Base-by-base conservation (phyloP, 2,329 filamentous ascomycete species). In the Hymenoscyphus fraxineus region DNA sequence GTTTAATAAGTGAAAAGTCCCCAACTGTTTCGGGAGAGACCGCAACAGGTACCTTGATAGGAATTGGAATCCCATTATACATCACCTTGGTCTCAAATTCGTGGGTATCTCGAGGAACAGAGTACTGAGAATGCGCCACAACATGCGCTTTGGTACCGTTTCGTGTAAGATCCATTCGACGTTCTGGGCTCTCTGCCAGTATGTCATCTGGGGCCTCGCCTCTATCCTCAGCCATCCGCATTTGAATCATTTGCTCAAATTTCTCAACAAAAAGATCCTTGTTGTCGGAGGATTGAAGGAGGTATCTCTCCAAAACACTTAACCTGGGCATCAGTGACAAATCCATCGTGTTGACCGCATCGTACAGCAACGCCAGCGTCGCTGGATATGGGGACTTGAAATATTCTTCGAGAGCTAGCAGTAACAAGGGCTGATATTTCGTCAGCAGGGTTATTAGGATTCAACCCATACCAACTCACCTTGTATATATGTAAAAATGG, bases 401-500 rank as follows among this genome's bases (percentile, higher is more conserved):
- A 77, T 99, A 99, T 75, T 98, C 94, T 73, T 99, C 94, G 61
- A 99, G 82, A 0, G 95, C 95, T 55, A 99, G 80, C 44, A 99
- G 81, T 60, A 99, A 82, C 47, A 99, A 83, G 35, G 95, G 95
- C 91, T 94, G 65, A 44, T 51, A 19, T 38, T 41, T 63, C 40
- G 67, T 73, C 65, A 75, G 69, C 65, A 62, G 47, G 15, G 22
- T 32, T 27, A 56, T 47, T 44, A 44, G 32, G 58, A 32, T 6
- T 59, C 6, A 19, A 54, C 64, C 56, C 63, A 63, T 65, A 62
- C 63, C 62, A 64, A 75, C 81, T 70, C 76, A 90, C 91, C 85
- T 99, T 99, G 81, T 99, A 99, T 68, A 99, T 99, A 78, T 99
- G 95, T 70, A 99, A 80, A 78, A 99, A 99, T 2, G 95, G 93